Evolutionary conservation across 108 stramenopile genomes (phyloP).

Genomic region (Parietichytrium sp.): DNA sequence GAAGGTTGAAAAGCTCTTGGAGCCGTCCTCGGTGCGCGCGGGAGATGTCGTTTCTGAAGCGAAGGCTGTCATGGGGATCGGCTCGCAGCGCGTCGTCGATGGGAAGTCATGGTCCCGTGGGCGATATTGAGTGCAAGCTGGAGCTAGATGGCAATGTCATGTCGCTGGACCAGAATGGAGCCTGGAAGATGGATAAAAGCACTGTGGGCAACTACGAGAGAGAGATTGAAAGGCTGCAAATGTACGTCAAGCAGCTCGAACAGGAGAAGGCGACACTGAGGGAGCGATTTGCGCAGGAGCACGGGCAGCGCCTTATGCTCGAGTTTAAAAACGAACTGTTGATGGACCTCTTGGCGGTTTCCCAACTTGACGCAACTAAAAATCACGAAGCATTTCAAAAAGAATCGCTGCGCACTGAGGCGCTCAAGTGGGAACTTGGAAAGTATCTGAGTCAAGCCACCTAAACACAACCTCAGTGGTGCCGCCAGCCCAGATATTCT

Average conservation of each 20-base stretch:
- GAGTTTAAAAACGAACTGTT: neutral
- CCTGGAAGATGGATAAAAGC: neutral
- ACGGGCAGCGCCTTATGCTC: neutral
- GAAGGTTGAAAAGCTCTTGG: no score
- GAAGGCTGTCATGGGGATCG: conserved; percentile 25
- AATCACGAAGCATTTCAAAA: conserved; percentile 27
- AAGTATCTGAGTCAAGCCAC: conserved; percentile 20
- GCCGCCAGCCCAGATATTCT: no score
- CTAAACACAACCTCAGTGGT: no score
- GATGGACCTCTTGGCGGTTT: conserved; percentile 29
- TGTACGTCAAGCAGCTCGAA: conserved; percentile 16
- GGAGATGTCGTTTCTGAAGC: conserved; percentile 23
- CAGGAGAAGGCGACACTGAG: neutral
- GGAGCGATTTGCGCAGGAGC: neutral
- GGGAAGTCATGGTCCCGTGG: neutral
- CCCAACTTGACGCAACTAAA: conserved; percentile 24
- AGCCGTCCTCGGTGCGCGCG: no score
- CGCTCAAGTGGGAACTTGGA: conserved; percentile 33
- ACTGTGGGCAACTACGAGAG: conserved; percentile 27
- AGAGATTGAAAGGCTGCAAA: conserved; percentile 9
- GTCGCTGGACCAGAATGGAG: neutral
- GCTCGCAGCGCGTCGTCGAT: neutral
- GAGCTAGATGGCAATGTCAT: neutral
- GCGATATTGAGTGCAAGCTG: conserved; percentile 21
- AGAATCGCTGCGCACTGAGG: conserved; percentile 16